Conservation (phyloP, 306 rosid species). For the Glycine tomentella region DNA sequence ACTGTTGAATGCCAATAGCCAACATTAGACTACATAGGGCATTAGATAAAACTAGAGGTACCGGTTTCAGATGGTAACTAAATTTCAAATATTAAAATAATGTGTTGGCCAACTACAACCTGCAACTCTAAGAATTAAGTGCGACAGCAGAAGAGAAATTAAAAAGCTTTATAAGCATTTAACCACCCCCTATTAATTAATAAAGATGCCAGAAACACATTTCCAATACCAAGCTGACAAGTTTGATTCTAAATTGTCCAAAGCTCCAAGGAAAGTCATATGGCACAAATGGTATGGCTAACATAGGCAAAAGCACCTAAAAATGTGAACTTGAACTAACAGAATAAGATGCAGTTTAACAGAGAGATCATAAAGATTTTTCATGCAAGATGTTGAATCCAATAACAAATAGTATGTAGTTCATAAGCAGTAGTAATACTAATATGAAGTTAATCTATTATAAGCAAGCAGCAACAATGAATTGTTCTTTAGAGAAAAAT, state of each 20-base stretch:
- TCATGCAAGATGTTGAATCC: too few species aligned
- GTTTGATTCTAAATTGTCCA: too few species aligned
- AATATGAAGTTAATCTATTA: neutral
- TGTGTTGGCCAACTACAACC: neutral
- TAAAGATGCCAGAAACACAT: too few species aligned
- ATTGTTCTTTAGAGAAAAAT: conserved; percentile 4
- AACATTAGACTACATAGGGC: neutral
- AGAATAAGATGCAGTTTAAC: too few species aligned
- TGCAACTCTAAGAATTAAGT: too few species aligned
- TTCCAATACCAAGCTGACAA: too few species aligned
- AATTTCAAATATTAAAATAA: neutral
- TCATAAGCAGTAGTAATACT: neutral
- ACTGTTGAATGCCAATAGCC: neutral
- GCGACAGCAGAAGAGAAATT: too few species aligned
- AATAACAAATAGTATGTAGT: neutral
- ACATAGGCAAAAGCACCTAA: too few species aligned
- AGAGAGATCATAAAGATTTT: too few species aligned
- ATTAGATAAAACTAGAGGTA: neutral
- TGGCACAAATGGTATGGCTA: neutral
- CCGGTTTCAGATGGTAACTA: neutral
- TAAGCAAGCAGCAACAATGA: conserved; percentile 26
- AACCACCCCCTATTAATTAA: too few species aligned
- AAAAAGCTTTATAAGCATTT: too few species aligned
- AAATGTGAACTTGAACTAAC: neutral
- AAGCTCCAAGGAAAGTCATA: too few species aligned